These are phyloP conservation scores for Lyophyllum decastes DNA, from an alignment of 768 basidiomycete genomes.

Conservation along the genomic window DNA sequence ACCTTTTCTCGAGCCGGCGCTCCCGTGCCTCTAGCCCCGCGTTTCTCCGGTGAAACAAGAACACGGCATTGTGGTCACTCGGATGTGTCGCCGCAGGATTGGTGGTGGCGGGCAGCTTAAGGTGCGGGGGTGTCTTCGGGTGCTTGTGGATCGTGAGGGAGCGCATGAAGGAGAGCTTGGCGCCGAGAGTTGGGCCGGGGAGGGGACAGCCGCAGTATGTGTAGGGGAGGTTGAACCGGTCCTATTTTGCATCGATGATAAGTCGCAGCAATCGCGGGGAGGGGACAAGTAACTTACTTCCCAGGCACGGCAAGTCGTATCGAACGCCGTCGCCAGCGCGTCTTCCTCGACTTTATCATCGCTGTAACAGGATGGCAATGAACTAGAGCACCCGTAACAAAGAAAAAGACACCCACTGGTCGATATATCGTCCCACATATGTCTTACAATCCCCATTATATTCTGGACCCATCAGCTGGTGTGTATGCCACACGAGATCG, in stretches of 20 bases:
- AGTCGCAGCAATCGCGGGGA: not conserved
- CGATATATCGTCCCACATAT: conserved; percentile 39
- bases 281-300: conserved; percentile 5
- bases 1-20: conserved; percentile 11
- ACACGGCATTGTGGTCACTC: conserved; percentile 45
- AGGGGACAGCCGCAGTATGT: conserved; percentile 54
- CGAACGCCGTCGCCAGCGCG: conserved; percentile 25
- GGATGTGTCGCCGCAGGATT: conserved; percentile 50
- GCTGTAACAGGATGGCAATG: conserved; percentile 23
- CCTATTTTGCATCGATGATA: conserved; percentile 15
- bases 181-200: conserved; percentile 31
- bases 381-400: too few relatives aligned
- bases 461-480: conserved; percentile 48
- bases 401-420: conserved; percentile 41
- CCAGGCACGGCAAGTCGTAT: conserved; percentile 28
- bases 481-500: conserved; percentile 69
- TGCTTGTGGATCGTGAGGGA: not conserved
- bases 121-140: not conserved
- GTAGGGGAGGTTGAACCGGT: conserved; percentile 49
- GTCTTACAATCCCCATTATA: conserved; percentile 43
- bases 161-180: not conserved
- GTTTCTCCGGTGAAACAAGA: conserved; percentile 27
- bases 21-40: conserved; percentile 20
- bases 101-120: conserved; percentile 30
- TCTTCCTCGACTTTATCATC: conserved; percentile 30